Evolutionary conservation across 2,329 filamentous ascomycete genomes (phyloP), one percentile per base, ranked within the genome.

Genomic region (Penicillium sp.): DNA sequence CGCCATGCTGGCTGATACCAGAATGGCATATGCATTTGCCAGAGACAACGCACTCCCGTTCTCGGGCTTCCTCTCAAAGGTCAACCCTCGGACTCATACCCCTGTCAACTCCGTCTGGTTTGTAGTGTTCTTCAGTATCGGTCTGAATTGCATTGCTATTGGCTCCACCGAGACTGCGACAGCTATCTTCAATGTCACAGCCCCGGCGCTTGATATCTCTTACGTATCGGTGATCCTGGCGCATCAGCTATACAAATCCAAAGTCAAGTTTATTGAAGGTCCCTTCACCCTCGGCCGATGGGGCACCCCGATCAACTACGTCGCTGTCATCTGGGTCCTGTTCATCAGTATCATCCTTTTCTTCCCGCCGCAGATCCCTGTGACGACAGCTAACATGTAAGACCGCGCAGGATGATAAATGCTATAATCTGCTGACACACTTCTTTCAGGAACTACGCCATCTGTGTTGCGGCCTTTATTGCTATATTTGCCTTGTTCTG

Each of bases 61-160:
- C 47, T 81, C 79, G 38, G 77, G 73, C 7, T 70, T 73, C 53
- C 75, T 77, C 62, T 69, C 72, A 29, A 72, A 70, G 46, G 67
- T 81, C 36, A 79, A 80, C 50, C 45, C 53, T 7, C 53, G 63
- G 33, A 83, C 79, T 0, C 67, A 75, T 10, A 83, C 80, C 0
- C 80, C 80, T 0, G 68, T 83, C 39, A 77, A 82, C 44, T 74
- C 78, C 2, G 80, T 83, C 39, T 83, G 79, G 79, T 74, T 82
- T 33, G 77, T 82, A 30, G 79, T 82, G 2, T 52, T 72, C 45
- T 79, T 79, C 59, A 80, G 77, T 47, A 55, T 65, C 35, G 51
- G 68, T 41, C 69, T 79, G 33, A 77, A 74, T 54, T 76, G 64
- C 48, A 69, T 70, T 43, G 67, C 67, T 23, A 67, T 71, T 29